These are phyloP conservation scores for Phytophthora idaei DNA, from an alignment of 352 stramenopile species.

Conservation along the genomic window DNA sequence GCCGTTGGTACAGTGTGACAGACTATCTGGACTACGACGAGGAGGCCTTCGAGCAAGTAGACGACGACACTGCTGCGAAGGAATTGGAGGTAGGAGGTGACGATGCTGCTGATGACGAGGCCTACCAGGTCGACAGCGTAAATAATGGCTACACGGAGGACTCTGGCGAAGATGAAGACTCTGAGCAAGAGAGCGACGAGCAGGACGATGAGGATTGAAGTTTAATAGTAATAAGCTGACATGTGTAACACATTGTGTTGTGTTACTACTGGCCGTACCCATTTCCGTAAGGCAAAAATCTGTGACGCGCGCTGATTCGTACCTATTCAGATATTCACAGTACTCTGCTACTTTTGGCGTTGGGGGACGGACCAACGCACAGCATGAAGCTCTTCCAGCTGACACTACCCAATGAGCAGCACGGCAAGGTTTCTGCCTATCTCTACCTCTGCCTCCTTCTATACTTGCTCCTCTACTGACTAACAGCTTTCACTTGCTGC, in stretches of 20 bases:
- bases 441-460: not conserved
- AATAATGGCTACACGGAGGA: constrained; percentile 25
- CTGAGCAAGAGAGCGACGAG: constrained; percentile 13
- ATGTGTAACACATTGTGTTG: too few species aligned
- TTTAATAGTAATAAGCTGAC: not conserved
- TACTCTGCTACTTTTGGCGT: not conserved
- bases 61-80: not conserved
- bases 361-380: not conserved
- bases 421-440: constrained; percentile 53
- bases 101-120: not conserved
- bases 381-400: constrained; percentile 90
- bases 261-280: too few species aligned
- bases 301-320: constrained; percentile 16
- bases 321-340: constrained; percentile 8
- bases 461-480: not conserved
- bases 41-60: constrained; percentile 12
- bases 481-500: not conserved
- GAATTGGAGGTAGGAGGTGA: constrained; percentile 20
- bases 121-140: constrained; percentile 8
- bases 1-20: constrained; percentile 57
- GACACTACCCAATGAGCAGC: constrained; percentile 84
- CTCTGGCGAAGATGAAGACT: constrained; percentile 15
- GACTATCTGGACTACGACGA: constrained; percentile 76
- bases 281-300: not conserved
- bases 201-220: constrained; percentile 16